Evolutionary conservation across 768 basidiomycete genomes (phyloP), one percentile per base, ranked within the genome.

Genomic region (Gloeophyllum trabeum): DNA sequence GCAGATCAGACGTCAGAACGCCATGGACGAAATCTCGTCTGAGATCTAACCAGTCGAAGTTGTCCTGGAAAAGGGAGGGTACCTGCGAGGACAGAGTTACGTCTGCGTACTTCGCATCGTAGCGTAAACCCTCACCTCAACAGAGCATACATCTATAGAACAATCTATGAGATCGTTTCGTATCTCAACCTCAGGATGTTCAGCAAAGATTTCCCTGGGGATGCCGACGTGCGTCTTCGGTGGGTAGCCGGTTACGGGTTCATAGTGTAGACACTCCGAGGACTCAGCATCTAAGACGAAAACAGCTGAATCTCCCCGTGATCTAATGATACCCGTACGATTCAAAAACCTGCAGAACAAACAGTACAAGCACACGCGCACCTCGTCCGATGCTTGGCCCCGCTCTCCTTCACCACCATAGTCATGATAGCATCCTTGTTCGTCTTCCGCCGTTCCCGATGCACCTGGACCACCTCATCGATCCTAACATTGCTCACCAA

Each of bases 351-450:
- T 32, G 42, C 34, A 39, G 28, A 32, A 32, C 10, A 16, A 32
- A 10, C 28, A 32, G 10, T 10, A 16, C 16, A 10, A 32, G 16
- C 16, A 37, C 18, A 37, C 14, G 59, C 74, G 42, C 49, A 84
- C 87, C 81, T 75, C 38, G 85, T 85, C 38, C 84, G 67, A 62
- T 87, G 88, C 47, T 57, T 62, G 5, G 68, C 69, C 12, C 82
- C 83, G 50, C 76, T 76, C 61, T 84, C 79, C 61, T 87, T 88
- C 44, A 87, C 84, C 12, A 89, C 90, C 70, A 98, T 90, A 21
- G 91, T 92, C 90, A 99, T 92, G 54, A 92, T 90, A 28, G 84
- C 87, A 57, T 97, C 87, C 65, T 89, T 88, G 61, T 93, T 89
- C 46, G 69, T 74, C 60, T 81, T 82, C 46, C 90, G 69, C 40